A percentile compares a stretch with the other conserved stretches of the same genome.
phyloP scores from a whole-genome alignment of 2,329 filamentous ascomycete genomes.

The Xylariales sp. region DNA sequence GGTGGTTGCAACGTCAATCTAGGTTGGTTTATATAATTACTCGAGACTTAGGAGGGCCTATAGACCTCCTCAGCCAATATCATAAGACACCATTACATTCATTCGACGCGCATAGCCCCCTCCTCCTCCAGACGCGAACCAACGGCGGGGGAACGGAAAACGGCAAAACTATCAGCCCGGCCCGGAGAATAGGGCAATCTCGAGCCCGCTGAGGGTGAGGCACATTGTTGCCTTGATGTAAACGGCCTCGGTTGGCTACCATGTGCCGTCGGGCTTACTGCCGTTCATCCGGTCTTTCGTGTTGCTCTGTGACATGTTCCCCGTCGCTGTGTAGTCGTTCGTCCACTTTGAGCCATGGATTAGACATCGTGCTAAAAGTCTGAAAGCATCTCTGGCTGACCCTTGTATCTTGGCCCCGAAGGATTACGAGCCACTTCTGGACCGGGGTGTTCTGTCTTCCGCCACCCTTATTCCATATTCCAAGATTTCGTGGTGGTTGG shows the following conservation, averaged over 20 bases:
- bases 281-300: not conserved
- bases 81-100: not conserved
- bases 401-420: constrained; percentile 37
- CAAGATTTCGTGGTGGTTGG: not conserved
- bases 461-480: not conserved
- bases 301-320: not conserved
- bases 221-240: not conserved
- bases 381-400: constrained; percentile 33
- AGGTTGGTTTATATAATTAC: not conserved
- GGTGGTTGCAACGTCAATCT: not conserved
- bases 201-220: not conserved
- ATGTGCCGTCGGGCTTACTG: no score
- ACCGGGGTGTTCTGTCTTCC: constrained; percentile 23
- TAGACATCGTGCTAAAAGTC: constrained; percentile 34
- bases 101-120: not conserved
- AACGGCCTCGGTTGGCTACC: not conserved
- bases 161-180: no score
- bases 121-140: not conserved
- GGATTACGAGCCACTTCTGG: constrained; percentile 40
- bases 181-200: not conserved
- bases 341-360: constrained; percentile 38
- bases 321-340: not conserved
- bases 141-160: not conserved
- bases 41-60: not conserved
- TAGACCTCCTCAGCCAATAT: not conserved